These are phyloP conservation scores for Volvox africanus DNA, from an alignment of 139 green algal genomes.

Conservation along the genomic window DNA sequence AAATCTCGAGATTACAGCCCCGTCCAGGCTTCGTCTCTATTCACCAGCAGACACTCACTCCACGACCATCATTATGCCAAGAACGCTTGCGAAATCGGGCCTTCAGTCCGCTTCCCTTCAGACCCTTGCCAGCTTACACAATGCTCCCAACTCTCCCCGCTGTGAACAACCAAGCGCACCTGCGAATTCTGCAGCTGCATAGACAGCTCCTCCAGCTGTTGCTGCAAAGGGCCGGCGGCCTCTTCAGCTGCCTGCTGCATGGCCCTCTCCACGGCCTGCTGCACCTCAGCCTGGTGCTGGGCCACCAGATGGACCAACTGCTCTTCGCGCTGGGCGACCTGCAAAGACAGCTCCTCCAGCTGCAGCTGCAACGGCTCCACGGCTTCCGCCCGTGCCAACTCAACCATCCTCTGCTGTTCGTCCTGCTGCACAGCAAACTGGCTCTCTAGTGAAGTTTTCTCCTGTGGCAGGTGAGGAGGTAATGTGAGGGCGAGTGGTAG, in stretches of 20 bases:
- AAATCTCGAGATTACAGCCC: too few species aligned
- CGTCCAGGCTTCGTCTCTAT: too few species aligned
- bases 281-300: conserved; percentile 20
- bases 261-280: not conserved
- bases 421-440: not conserved
- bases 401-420: not conserved
- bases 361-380: conserved; percentile 11
- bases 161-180: not conserved
- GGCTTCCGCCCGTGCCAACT: not conserved
- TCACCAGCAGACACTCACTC: too few species aligned
- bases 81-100: too few species aligned
- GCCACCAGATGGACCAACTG: not conserved
- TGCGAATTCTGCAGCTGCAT: conserved; percentile 46
- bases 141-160: too few species aligned
- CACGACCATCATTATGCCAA: too few species aligned
- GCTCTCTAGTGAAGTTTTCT: not conserved
- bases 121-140: too few species aligned
- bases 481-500: too few species aligned
- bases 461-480: not conserved
- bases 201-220: conserved; percentile 41
- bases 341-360: conserved; percentile 24
- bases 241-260: not conserved
- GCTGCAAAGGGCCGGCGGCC: not conserved
- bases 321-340: not conserved
- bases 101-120: too few species aligned